Evolutionary conservation across 73 alveolate species (phyloP).

Genomic region (Stentor roeselii): DNA sequence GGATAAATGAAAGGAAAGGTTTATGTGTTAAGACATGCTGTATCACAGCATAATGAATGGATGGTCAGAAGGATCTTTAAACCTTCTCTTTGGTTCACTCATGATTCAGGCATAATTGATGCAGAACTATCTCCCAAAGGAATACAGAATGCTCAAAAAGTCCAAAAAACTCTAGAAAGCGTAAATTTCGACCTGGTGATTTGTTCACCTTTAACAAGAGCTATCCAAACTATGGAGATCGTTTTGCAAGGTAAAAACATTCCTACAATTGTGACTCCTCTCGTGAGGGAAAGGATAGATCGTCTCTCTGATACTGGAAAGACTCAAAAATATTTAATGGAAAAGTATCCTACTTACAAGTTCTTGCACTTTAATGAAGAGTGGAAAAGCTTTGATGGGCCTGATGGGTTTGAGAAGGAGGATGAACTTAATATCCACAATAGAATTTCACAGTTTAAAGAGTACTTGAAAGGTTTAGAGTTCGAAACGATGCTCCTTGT

Average conservation of each 20-base stretch:
- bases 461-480: background rate
- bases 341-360: background rate
- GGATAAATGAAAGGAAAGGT: no score
- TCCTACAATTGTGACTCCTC: slow-evolving; percentile 12
- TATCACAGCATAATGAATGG: background rate
- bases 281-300: background rate
- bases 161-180: background rate
- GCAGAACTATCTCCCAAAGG: slow-evolving; percentile 8
- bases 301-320: background rate
- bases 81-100: background rate
- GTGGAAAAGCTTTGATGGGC: background rate
- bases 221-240: slow-evolving; percentile 5
- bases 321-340: background rate
- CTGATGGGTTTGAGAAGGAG: background rate
- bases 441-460: background rate
- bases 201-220: slow-evolving; percentile 22
- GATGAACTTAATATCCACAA: background rate
- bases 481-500: background rate
- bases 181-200: background rate
- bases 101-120: background rate
- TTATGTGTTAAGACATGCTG: slow-evolving; percentile 13
- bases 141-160: background rate
- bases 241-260: background rate
- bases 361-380: slow-evolving; percentile 11
- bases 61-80: background rate